phyloP scores from a whole-genome alignment of 2,329 filamentous ascomycete species.

The Cladorrhinum sp. region DNA sequence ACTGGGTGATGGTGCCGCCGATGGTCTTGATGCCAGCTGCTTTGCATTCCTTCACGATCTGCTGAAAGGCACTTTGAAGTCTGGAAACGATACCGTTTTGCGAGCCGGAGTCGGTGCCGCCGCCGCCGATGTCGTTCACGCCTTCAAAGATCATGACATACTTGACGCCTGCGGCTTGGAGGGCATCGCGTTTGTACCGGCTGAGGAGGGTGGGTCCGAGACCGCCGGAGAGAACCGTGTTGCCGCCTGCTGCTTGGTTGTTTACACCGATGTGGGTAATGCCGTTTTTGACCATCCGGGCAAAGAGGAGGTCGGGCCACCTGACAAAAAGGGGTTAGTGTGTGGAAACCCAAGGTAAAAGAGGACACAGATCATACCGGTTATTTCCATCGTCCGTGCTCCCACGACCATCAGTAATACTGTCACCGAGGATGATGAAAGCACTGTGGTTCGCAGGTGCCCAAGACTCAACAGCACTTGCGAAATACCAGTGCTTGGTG shows the following conservation, averaged over 20 bases:
- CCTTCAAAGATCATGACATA: constrained; percentile 67
- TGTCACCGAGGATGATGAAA: constrained; percentile 59
- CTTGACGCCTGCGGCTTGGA: constrained; percentile 53
- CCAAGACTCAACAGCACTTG: constrained; percentile 58
- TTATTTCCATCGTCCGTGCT: constrained; percentile 59
- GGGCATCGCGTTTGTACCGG: constrained; percentile 62
- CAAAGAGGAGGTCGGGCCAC: constrained; percentile 57
- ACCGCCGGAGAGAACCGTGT: constrained; percentile 59
- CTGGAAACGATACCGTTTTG: constrained; percentile 49
- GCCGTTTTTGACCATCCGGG: constrained; percentile 45
- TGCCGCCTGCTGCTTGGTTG: constrained; percentile 69
- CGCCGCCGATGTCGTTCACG: constrained; percentile 64
- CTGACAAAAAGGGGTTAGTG: no score
- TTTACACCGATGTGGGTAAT: constrained; percentile 52
- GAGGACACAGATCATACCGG: constrained; percentile 36
- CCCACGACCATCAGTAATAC: constrained; percentile 66
- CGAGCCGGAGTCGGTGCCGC: constrained; percentile 40
- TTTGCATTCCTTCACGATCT: constrained; percentile 55
- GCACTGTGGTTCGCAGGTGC: constrained; percentile 41
- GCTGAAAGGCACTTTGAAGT: constrained; percentile 55
- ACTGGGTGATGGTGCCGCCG: constrained; percentile 65
- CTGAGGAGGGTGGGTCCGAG: constrained; percentile 59
- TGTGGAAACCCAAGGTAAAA: no score
- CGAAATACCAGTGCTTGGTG: constrained; percentile 53
- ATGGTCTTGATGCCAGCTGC: constrained; percentile 54